Evolutionary conservation across 768 basidiomycete species (phyloP).

Genomic region (Hygrophoropsis aurantiaca): DNA sequence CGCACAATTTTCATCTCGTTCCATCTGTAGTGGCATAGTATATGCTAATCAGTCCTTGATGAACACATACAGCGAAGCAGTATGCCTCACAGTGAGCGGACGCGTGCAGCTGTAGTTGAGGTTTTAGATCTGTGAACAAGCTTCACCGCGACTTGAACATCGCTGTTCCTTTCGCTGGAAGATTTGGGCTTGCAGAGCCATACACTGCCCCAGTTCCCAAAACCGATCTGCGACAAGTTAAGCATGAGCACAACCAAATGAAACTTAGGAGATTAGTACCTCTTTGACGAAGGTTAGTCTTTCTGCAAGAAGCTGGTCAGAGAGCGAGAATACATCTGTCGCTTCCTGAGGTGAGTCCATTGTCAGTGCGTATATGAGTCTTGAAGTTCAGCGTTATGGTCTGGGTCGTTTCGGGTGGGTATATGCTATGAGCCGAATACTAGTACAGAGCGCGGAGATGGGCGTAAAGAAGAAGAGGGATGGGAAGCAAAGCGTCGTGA

Average conservation of each 20-base stretch:
- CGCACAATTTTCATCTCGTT: slow-evolving; percentile 97
- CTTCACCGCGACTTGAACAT: slow-evolving; percentile 80
- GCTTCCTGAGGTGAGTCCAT: slow-evolving; percentile 24
- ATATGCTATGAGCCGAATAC: slow-evolving; percentile 9
- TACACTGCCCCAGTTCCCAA: slow-evolving; percentile 92
- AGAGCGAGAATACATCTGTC: slow-evolving; percentile 70
- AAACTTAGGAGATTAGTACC: slow-evolving; percentile 36
- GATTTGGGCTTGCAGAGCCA: slow-evolving; percentile 73
- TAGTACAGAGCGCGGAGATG: slow-evolving; percentile 21
- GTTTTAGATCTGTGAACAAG: slow-evolving; percentile 84
- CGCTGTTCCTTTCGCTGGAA: slow-evolving; percentile 39
- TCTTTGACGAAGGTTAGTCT: slow-evolving; percentile 75
- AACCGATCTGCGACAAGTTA: slow-evolving; percentile 64
- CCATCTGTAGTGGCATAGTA: slow-evolving; percentile 64
- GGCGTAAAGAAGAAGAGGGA: neutral
- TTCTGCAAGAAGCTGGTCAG: slow-evolving; percentile 70
- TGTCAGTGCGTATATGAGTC: neutral
- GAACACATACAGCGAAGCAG: too few species aligned
- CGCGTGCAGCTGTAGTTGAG: slow-evolving; percentile 83
- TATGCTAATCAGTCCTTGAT: slow-evolving; percentile 4
- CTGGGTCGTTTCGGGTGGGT: neutral
- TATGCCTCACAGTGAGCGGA: slow-evolving; percentile 79
- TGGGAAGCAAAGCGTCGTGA: neutral
- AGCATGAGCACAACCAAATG: slow-evolving; percentile 2
- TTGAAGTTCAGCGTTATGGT: neutral